Conservation (phyloP, 495 filamentous ascomycete species). For the Pseudevernia furfuracea region DNA sequence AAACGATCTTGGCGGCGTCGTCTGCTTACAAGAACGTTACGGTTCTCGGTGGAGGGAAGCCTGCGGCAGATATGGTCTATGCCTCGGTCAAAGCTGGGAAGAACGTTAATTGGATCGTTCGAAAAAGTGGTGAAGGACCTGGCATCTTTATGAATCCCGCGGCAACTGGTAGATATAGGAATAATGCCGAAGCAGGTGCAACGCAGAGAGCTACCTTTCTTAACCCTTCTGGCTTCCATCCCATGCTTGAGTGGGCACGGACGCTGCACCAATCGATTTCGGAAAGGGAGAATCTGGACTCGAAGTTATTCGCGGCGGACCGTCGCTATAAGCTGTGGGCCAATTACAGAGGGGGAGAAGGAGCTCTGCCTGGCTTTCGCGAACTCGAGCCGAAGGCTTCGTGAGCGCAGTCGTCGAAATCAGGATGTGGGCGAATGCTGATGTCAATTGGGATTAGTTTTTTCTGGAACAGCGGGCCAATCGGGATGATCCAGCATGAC, state of each 20-base stretch:
- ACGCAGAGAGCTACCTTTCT: slow-evolving; percentile 17
- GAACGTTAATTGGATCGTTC: slow-evolving; percentile 37
- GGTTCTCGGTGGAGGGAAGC: slow-evolving; percentile 39
- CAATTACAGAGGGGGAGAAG: slow-evolving; percentile 18
- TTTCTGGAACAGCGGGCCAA: slow-evolving; percentile 36
- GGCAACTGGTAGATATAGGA: slow-evolving; percentile 29
- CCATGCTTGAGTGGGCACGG: slow-evolving; percentile 29
- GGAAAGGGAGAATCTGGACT: slow-evolving; percentile 26
- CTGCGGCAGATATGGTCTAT: slow-evolving; percentile 40
- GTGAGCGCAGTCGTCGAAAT: slow-evolving; percentile 16
- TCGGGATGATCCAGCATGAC: slow-evolving; percentile 31
- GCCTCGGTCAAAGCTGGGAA: slow-evolving; percentile 33
- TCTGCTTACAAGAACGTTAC: slow-evolving; percentile 27
- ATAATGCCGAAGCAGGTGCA: slow-evolving; percentile 15
- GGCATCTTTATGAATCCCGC: slow-evolving; percentile 25
- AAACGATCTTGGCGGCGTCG: slow-evolving; percentile 25
- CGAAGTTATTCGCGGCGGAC: slow-evolving; percentile 26
- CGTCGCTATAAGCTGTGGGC: slow-evolving; percentile 13
- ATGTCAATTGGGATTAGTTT: slow-evolving; percentile 23
- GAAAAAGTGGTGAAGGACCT: slow-evolving; percentile 28
- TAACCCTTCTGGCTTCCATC: slow-evolving; percentile 21
- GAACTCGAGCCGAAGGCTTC: slow-evolving; percentile 21
- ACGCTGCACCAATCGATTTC: slow-evolving; percentile 30
- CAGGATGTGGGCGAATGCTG: neutral
- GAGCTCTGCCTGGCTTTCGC: slow-evolving; percentile 20